Percentiles rank a stretch among this genome's conserved stretches.
phyloP scores from a whole-genome alignment of 1,284 basidiomycete genomes.

The Malassezia sp. region DNA sequence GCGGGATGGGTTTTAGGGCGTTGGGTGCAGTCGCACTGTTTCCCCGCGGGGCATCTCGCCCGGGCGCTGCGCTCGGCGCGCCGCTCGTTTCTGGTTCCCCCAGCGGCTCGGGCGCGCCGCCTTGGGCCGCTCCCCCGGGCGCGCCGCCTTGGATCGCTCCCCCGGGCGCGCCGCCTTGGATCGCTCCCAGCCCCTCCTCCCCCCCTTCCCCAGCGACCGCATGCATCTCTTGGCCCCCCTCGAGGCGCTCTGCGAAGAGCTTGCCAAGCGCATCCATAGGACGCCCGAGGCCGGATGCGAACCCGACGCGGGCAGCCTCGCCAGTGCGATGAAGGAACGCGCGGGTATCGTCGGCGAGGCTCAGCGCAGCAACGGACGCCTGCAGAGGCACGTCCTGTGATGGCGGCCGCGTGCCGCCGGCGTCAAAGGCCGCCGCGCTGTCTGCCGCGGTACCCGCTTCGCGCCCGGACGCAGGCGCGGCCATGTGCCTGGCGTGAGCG shows the following conservation, averaged over 20 bases:
- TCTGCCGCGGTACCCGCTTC: not conserved
- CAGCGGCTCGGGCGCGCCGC: too few species aligned
- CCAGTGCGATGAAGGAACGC: conserved; percentile 43
- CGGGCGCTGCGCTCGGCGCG: too few species aligned
- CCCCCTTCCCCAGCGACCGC: too few species aligned
- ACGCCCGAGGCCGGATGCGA: conserved; percentile 20
- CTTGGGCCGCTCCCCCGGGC: too few species aligned
- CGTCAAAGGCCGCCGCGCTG: not conserved
- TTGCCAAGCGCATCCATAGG: conserved; percentile 40
- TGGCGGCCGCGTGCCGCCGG: conserved; percentile 4
- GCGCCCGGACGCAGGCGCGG: not conserved
- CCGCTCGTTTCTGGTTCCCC: too few species aligned
- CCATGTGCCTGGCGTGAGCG: not conserved
- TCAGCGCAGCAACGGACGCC: conserved; percentile 8
- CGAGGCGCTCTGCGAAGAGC: conserved; percentile 39
- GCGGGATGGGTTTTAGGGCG: too few species aligned
- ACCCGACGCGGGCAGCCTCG: conserved; percentile 37
- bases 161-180: too few species aligned
- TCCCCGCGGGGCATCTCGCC: too few species aligned
- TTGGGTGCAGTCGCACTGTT: too few species aligned
- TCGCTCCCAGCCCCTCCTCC: too few species aligned
- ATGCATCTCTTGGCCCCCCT: too few species aligned
- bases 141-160: too few species aligned
- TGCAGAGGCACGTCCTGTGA: conserved; percentile 3
- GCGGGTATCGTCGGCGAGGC: conserved; percentile 40